Conservation (phyloP, 768 basidiomycete species). For the Boletales sp. region DNA sequence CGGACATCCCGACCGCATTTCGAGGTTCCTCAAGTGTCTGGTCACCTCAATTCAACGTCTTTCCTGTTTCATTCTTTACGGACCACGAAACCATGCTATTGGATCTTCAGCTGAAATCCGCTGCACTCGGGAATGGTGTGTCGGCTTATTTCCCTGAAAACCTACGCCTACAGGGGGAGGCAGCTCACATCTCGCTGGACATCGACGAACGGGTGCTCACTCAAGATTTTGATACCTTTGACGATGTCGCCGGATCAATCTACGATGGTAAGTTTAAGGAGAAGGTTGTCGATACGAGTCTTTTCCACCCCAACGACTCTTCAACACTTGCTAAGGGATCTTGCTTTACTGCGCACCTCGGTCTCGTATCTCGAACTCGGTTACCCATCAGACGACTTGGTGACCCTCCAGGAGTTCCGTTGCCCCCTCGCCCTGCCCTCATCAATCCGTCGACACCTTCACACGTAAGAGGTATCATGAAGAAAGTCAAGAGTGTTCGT, state of each 20-base stretch:
- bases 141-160: constrained; percentile 10
- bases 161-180: not conserved
- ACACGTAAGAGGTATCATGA: constrained; percentile 36
- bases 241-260: constrained; percentile 9
- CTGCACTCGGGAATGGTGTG: constrained; percentile 19
- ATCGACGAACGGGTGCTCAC: constrained; percentile 38
- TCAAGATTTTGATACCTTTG: constrained; percentile 26
- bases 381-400: constrained; percentile 4
- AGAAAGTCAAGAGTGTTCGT: constrained; percentile 39
- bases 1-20: constrained; percentile 43
- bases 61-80: constrained; percentile 16
- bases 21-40: constrained; percentile 33
- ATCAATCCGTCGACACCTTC: constrained; percentile 26
- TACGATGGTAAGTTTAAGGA: constrained; percentile 3
- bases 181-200: constrained; percentile 8
- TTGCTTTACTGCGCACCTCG: not conserved
- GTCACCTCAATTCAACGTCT: constrained; percentile 27
- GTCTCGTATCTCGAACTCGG: not conserved
- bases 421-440: constrained; percentile 21
- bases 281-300: constrained; percentile 1
- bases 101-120: constrained; percentile 32
- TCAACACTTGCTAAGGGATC: constrained; percentile 9
- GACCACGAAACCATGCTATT: constrained; percentile 36
- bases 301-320: constrained; percentile 11
- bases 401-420: constrained; percentile 18